A percentile compares a stretch with the other conserved stretches of the same genome.
phyloP scores from a whole-genome alignment of 2,329 filamentous ascomycete genomes.

The Paracoccidioides lutzii region DNA sequence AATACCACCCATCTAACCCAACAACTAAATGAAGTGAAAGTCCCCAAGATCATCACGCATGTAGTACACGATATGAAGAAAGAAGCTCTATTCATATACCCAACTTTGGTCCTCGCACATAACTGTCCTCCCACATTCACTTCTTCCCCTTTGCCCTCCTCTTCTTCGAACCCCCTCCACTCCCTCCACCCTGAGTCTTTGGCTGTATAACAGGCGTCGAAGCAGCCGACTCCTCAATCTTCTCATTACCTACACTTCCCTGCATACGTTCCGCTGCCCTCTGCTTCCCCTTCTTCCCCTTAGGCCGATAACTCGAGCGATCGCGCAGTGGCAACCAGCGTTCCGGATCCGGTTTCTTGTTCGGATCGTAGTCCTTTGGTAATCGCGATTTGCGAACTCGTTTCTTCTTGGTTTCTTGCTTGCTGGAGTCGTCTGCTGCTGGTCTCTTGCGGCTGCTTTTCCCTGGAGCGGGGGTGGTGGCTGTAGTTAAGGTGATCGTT shows the following conservation, averaged over 20 bases:
- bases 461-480: conserved; percentile 17
- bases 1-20: too few species aligned
- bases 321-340: conserved; percentile 87
- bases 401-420: conserved; percentile 24
- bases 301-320: conserved; percentile 74
- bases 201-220: conserved; percentile 18
- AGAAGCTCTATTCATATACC: too few species aligned
- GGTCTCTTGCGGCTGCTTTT: conserved; percentile 27
- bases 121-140: conserved; percentile 13
- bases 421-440: conserved; percentile 15
- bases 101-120: too few species aligned
- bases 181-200: conserved; percentile 20
- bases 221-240: conserved; percentile 43
- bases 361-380: conserved; percentile 47
- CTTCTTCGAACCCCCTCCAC: conserved; percentile 29
- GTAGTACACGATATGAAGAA: too few species aligned
- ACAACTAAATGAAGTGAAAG: too few species aligned
- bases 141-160: conserved; percentile 40
- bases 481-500: conserved; percentile 19
- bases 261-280: conserved; percentile 67
- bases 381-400: conserved; percentile 34
- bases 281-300: conserved; percentile 85
- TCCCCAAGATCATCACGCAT: too few species aligned
- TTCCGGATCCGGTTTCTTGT: conserved; percentile 75
- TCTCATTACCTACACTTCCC: conserved; percentile 67